Base-by-base conservation (phyloP, 169 alveolate species). In the Plasmodium relictum region DNA sequence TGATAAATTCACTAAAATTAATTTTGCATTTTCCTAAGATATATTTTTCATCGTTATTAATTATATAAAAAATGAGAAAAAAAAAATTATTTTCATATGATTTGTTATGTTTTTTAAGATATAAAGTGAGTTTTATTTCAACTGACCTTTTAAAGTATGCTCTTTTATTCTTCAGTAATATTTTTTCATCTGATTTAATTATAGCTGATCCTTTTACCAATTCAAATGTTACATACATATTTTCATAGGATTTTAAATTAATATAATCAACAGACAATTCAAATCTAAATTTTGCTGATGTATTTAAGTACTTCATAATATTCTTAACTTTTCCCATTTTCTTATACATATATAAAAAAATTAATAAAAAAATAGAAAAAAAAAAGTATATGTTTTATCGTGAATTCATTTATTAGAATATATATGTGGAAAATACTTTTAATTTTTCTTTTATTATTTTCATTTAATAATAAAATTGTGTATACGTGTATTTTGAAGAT, bases 1-100 rank as follows among this genome's bases (percentile, higher is more conserved):
- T 12, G 16, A 44, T 59, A 69, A 14, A 69, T 44, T 42, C 42
- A 18, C 76, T 68, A 26, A 68, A 41, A 68, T 68, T 20, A 37
- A 42, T 68, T 68, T 68, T 1, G 50, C 62, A 9, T 22, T 69
- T 69, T 20, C 78, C 78, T n/a, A 69, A 16, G 45, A 69, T 24
- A 54, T 41, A 0, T 69, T 20, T 45, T 69, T 69, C 22, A 69
- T 69, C 44, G 6, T 16, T 20, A 69, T 0, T 20, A 44, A 69
- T 69, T 31, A 14, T 20, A 54, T 69, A 45, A 8, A 56, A 73
- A 20, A 73, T 54, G 16, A 26, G 56, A 22, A 16, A 16, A 56
- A 26, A 73, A 5, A 16, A 22, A 52, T 73, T 26, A 26, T 22
- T 73, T 20, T n/a, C 45, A 52, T 52, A 73, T 14, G 48, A 7